phyloP scores from a whole-genome alignment of 2,329 filamentous ascomycete genomes.

The Cladophialophora psammophila region DNA sequence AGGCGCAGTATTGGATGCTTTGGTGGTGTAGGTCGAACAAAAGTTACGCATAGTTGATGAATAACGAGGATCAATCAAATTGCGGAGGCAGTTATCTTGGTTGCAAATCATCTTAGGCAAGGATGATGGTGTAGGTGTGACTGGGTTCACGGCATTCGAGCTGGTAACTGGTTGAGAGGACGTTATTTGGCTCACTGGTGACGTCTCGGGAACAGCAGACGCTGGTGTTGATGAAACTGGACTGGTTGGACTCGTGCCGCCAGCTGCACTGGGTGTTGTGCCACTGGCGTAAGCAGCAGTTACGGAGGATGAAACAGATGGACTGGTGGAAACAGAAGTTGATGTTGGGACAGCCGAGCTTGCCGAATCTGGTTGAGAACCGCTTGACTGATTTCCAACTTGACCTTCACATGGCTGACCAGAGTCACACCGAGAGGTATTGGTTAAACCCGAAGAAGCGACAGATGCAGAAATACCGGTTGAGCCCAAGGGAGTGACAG shows the following conservation, averaged over 20 bases:
- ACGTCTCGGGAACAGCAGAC: neutral
- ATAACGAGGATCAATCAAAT: constrained; percentile 34
- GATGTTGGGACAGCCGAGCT: neutral
- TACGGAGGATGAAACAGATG: neutral
- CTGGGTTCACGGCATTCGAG: constrained; percentile 26
- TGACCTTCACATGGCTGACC: neutral
- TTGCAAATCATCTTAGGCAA: constrained; percentile 32
- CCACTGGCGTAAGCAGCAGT: neutral
- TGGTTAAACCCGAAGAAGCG: too few relatives aligned
- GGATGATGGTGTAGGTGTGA: constrained; percentile 25
- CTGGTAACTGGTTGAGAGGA: constrained; percentile 10
- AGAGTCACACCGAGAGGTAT: neutral
- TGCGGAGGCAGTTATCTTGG: constrained; percentile 37
- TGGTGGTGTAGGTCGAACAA: constrained; percentile 31
- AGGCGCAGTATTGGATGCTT: constrained; percentile 28
- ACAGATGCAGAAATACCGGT: neutral
- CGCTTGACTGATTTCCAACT: neutral
- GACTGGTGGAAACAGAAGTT: neutral
- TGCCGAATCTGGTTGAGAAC: neutral
- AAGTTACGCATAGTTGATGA: constrained; percentile 25
- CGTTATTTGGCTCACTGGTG: constrained; percentile 4
- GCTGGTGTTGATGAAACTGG: neutral
- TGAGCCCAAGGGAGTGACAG: neutral
- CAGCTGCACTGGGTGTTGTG: neutral
- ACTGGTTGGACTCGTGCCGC: neutral